Base-by-base conservation (phyloP, 2,329 filamentous ascomycete genomes). In the Triangularia setosa region DNA sequence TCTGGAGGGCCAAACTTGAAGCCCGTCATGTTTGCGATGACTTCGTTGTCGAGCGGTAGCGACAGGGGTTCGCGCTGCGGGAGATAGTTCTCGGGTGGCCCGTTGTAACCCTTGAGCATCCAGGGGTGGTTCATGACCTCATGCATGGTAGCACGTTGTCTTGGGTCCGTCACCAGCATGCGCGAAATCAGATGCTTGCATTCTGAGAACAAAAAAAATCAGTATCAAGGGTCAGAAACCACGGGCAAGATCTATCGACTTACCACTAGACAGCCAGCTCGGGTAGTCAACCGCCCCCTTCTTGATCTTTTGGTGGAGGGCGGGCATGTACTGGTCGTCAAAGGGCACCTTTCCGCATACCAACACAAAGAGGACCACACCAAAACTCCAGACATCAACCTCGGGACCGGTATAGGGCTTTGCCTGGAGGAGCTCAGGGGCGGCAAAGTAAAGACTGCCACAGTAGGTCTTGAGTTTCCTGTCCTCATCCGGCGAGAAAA, bases 301-400 rank as follows among this genome's bases (percentile, higher is more conserved):
- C 81, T 99, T 99, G 78, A 99, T 99, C 80, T 99, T 99, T 64
- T 94, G 93, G 78, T 99, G 95, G 58, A 99, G 82, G 68, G 96
- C 93, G 35, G 94, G 95, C 93, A 99, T 99, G 79, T 93, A 97
- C 79, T 99, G 95, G 74, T 99, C 95, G 75, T 99, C 95, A 73
- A 99, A 99, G 0, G 95, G 95, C 3, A 99, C 95, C 77, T 98
- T 98, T 60, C 95, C 95, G 74, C 95, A 98, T 3, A 98, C 95
- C 67, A 99, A 79, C 64, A 99, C 95, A 72, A 98, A 99, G 14
- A 99, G 84, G 12, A 99, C 95, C 71, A 99, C 97, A 23, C 95
- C 95, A 77, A 98, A 98, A 79, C 95, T 98, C 95, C 95, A 99
- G 1, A 98, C 87, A 74, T 99, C 95, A 27, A 99, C 95, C 75